These are phyloP conservation scores for Euclidium syriacum DNA, from an alignment of 345 rosid species.

Conservation along the genomic window DNA sequence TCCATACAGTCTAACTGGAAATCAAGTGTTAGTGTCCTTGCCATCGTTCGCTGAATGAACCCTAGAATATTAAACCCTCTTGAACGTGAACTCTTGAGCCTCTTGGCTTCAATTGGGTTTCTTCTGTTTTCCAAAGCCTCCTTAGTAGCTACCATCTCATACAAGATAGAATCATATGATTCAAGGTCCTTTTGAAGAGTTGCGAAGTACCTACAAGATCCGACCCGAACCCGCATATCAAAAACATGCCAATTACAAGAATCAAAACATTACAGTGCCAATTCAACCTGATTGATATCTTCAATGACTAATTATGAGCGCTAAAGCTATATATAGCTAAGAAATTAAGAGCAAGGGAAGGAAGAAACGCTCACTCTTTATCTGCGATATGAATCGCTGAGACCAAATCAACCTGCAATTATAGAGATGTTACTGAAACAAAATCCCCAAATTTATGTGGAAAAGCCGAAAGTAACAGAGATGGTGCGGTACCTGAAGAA, in stretches of 20 bases:
- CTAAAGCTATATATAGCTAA: background rate
- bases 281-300: too few relatives aligned
- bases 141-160: conserved; percentile 92
- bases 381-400: conserved; percentile 94
- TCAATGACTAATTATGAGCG: background rate
- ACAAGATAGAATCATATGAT: conserved; percentile 75
- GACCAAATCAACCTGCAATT: conserved; percentile 88
- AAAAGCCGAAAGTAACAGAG: background rate
- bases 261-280: too few relatives aligned
- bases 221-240: background rate
- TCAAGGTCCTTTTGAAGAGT: conserved; percentile 83
- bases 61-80: conserved; percentile 76
- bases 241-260: background rate
- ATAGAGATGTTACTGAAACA: background rate
- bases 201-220: conserved; percentile 57
- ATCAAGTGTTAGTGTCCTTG: conserved; percentile 63
- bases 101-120: conserved; percentile 42
- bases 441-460: background rate
- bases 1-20: conserved; percentile 89
- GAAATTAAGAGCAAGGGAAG: too few relatives aligned
- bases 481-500: conserved; percentile 45
- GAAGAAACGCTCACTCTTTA: conserved; percentile 52
- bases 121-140: conserved; percentile 66
- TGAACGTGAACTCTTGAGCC: conserved; percentile 50
- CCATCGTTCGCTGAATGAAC: conserved; percentile 85